Base-by-base conservation (phyloP, 2,329 filamentous ascomycete species). In the Emericellopsis cladophorae region DNA sequence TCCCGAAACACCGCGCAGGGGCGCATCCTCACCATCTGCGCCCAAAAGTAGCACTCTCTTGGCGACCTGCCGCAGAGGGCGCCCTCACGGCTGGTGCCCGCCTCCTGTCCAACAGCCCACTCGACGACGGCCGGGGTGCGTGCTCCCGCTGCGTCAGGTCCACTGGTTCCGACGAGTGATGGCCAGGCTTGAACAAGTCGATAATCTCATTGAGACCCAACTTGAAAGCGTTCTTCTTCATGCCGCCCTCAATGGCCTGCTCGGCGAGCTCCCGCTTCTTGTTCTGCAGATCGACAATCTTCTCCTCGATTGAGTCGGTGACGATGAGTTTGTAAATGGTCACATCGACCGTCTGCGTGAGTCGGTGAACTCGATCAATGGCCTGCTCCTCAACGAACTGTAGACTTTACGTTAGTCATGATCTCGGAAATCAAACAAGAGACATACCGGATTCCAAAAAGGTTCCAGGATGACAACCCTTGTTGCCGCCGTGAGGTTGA, bases 381-480 rank as follows among this genome's bases (percentile, higher is more conserved):
- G 92, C 92, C 68, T 98, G 92, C 59, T 98, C 92, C 67, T 98
- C 92, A 29, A 98, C 87, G 55, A 98, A 98, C 75, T 85, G 50
- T n/a, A 42, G 4, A 29, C 26, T 9, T 29, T 5, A 3, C 3
- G 26, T 29, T 29, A 29, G 26, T 3, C 8, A 29, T 9, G 26
- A 7, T 9, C 9, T 29, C 26, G 26, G 7, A 29, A 35, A 11
- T 38, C 7, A 34, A 11, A 21, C 32, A 37, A 38, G 35, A 3
- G 22, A 66, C 76, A 57, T 69, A 83, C 79, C 3, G 88, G 92
- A 59, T 98, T 98, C 92, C 92, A 98, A 62, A 98, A 98, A 0
- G 92, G 92, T 60, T 98, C 92, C 35, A 98, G 70, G 50, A 98
- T 94, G 40, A 98, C 80, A 4, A 98, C 92, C 15, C 92, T 76